Conservation (phyloP, 2,329 filamentous ascomycete species). For the Neurospora crassa region DNA sequence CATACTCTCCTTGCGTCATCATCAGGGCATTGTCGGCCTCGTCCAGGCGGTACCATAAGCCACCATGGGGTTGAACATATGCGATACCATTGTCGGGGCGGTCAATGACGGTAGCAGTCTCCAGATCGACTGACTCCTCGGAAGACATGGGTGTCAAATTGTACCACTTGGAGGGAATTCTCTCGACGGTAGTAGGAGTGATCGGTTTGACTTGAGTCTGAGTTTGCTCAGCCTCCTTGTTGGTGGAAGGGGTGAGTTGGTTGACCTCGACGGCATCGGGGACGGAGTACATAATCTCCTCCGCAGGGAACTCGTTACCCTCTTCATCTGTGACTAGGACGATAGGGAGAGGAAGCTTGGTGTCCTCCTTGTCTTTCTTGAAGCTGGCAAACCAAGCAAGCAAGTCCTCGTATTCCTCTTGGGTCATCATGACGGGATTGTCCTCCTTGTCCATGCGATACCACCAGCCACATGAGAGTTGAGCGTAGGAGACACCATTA, state of each 20-base stretch:
- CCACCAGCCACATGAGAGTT: background rate
- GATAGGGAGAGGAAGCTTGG: background rate
- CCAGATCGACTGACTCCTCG: too few species aligned
- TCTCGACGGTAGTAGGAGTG: too few species aligned
- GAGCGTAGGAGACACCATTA: fast-evolving
- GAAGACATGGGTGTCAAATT: too few species aligned
- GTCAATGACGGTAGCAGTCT: too few species aligned
- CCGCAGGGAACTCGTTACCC: background rate
- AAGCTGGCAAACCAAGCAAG: background rate
- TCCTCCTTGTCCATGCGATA: background rate
- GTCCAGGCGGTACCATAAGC: background rate
- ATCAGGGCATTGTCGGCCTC: background rate
- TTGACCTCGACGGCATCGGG: too few species aligned
- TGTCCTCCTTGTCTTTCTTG: background rate
- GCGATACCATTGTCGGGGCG: too few species aligned
- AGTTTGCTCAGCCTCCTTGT: too few species aligned
- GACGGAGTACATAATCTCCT: background rate
- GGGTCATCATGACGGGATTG: background rate
- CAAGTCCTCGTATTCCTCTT: background rate
- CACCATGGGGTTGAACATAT: background rate
- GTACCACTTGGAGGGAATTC: too few species aligned
- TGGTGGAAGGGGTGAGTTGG: background rate
- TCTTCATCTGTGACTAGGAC: background rate
- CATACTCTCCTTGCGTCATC: background rate
- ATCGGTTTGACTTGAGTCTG: too few species aligned